phyloP scores from a whole-genome alignment of 2,329 filamentous ascomycete species.

The Sarocladium oryzae region DNA sequence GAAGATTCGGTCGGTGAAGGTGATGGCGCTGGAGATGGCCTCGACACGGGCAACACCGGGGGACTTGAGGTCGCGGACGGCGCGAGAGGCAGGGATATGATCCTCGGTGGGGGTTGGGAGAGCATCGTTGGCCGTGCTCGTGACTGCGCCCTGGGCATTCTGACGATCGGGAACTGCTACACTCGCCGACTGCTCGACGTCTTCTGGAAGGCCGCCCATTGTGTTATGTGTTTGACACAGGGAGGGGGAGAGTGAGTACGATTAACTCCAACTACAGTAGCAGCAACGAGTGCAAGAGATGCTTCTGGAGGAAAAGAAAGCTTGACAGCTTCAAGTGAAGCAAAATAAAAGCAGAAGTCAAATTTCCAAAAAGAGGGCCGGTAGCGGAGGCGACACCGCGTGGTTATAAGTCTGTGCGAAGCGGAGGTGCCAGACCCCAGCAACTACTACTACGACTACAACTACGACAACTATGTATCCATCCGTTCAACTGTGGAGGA shows the following conservation, averaged over 20 bases:
- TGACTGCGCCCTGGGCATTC: background rate
- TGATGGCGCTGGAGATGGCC: conserved; percentile 47
- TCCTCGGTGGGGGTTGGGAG: background rate
- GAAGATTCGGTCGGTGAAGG: conserved; percentile 42
- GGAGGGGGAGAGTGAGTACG: too few relatives aligned
- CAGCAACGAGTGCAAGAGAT: too few relatives aligned
- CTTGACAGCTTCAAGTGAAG: background rate
- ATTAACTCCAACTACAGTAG: too few relatives aligned
- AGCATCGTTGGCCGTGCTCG: background rate
- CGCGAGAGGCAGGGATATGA: conserved; percentile 4
- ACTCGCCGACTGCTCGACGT: background rate
- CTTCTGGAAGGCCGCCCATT: conserved; percentile 1
- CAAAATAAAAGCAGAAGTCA: background rate
- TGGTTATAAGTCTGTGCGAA: too few relatives aligned
- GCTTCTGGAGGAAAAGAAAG: background rate
- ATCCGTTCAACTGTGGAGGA: background rate
- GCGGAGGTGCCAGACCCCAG: too few relatives aligned
- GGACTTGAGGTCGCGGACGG: conserved; percentile 12
- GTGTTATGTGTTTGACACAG: background rate
- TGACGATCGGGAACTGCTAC: background rate
- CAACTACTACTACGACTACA: too few relatives aligned
- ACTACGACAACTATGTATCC: too few relatives aligned
- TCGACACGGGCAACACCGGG: conserved; percentile 55
- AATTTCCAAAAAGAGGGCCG: background rate
- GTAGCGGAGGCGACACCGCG: background rate